phyloP scores from a whole-genome alignment of 371 early-diverging fungal genomes.

The Actinomortierella ambigua region DNA sequence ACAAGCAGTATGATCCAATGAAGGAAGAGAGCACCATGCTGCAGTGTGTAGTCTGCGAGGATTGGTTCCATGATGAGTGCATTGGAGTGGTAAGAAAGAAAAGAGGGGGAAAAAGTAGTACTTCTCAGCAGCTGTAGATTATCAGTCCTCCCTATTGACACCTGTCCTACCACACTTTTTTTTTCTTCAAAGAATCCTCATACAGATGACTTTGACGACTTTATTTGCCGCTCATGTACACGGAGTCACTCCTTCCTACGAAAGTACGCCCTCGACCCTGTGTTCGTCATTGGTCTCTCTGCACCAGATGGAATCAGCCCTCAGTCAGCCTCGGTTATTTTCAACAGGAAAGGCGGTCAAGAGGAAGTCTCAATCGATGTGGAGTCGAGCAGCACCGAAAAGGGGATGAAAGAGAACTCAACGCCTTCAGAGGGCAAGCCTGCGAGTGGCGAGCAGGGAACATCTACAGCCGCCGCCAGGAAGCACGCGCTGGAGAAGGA shows the following conservation, averaged over 20 bases:
- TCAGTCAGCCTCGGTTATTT: too few species aligned
- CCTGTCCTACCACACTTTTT: constrained; percentile 6
- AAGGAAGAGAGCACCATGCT: constrained; percentile 79
- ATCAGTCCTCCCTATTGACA: not conserved
- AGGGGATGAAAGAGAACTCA: constrained; percentile 6
- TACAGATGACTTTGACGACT: constrained; percentile 75
- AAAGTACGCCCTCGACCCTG: constrained; percentile 50
- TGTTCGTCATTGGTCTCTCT: constrained; percentile 57
- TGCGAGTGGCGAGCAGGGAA: constrained; percentile 4
- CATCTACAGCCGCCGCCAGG: constrained; percentile 20
- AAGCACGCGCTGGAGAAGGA: constrained; percentile 52
- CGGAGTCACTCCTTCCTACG: constrained; percentile 62
- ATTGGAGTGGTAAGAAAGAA: constrained; percentile 63
- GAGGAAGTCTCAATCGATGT: constrained; percentile 37
- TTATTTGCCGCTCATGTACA: constrained; percentile 80
- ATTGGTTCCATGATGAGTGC: constrained; percentile 87
- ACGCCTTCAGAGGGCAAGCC: constrained; percentile 13
- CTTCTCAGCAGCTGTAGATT: too few species aligned
- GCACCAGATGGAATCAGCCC: not conserved
- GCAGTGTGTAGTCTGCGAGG: constrained; percentile 86
- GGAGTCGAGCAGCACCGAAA: constrained; percentile 15
- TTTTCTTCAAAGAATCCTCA: constrained; percentile 58
- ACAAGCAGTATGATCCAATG: constrained; percentile 72
- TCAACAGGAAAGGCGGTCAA: constrained; percentile 41
- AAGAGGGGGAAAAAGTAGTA: constrained; percentile 3